Base-by-base conservation (phyloP, 768 basidiomycete genomes). In the Amanita exitialis region DNA sequence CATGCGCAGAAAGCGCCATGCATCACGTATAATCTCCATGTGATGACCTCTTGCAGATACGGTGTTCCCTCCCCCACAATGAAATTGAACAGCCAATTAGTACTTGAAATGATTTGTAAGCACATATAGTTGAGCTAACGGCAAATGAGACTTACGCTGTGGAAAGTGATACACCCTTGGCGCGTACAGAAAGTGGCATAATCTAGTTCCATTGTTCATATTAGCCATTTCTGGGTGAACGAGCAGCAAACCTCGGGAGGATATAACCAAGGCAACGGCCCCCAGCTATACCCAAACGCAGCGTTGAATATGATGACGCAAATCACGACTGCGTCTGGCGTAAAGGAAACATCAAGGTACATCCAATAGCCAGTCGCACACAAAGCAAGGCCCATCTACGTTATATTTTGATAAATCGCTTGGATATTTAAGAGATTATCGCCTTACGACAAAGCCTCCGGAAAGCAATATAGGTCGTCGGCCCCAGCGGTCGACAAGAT, bases 281-380 rank as follows among this genome's bases (percentile, higher is more conserved):
- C 91, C 88, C 89, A 92, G 58, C 83, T 82, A 47, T 85, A 92
- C n/a, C 94, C 94, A 61, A 95, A 95, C 15, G 86, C 88, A 28
- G 92, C 91, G 56, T 97, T 97, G 76, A 86, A 97, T 42, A 92
- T 70, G 49, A 97, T 83, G 3, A 97, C 93, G 56, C 86, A 92
- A 2, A 77, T 61, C 1, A 97, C 93, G 7, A 96, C 94, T 25
- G 86, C 90, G 43, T 80, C 78, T 0, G 94, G 90, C 2, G 94
- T 96, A 55, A 78, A 75, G 1, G 87, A 75, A 27, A 90, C 78
- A 61, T 95, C 90, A 34, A 96, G 77, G 60, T 88, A 90, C 79
- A 96, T 88, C 82, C 87, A 97, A 80, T 83, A 93, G 9, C 94
- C 94, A 1, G 88, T 90, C n/a, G 86, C 72, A 10, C 79, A 76